Evolutionary conservation across 306 rosid genomes (phyloP).

Genomic region (Castanea sativa): DNA sequence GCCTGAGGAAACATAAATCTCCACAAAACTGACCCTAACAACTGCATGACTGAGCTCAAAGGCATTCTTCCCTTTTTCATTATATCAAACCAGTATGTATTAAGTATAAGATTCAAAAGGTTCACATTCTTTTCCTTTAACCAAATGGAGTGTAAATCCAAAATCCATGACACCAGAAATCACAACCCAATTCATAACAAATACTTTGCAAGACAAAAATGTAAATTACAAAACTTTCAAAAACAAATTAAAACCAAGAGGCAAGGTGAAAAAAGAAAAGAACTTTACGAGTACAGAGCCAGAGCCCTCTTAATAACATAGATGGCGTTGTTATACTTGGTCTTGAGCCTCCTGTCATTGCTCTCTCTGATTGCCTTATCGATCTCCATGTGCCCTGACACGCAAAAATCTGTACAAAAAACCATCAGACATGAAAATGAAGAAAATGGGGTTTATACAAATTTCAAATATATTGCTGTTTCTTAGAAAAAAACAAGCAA

Average conservation of each 20-base stretch:
- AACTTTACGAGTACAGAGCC: constrained; percentile 79
- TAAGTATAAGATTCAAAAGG: background rate
- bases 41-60: background rate
- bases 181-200: constrained; percentile 11
- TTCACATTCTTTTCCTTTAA: background rate
- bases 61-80: background rate
- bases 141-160: background rate
- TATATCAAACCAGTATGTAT: background rate
- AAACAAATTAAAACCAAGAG: background rate
- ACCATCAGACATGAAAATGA: constrained; percentile 13
- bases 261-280: constrained; percentile 14
- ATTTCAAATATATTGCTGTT: constrained; percentile 11
- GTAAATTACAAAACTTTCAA: background rate
- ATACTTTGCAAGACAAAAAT: background rate
- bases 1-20: background rate
- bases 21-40: background rate
- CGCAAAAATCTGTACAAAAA: constrained; percentile 19
- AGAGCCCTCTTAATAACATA: constrained; percentile 86
- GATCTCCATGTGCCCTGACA: constrained; percentile 72
- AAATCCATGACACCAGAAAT: constrained; percentile 14
- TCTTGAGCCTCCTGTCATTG: constrained; percentile 83
- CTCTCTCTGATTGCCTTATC: constrained; percentile 77
- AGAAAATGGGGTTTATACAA: constrained; percentile 21
- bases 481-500: constrained; percentile 19
- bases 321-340: constrained; percentile 84